phyloP scores from a whole-genome alignment of 2,329 filamentous ascomycete genomes.

The Hypoxylon sp. region DNA sequence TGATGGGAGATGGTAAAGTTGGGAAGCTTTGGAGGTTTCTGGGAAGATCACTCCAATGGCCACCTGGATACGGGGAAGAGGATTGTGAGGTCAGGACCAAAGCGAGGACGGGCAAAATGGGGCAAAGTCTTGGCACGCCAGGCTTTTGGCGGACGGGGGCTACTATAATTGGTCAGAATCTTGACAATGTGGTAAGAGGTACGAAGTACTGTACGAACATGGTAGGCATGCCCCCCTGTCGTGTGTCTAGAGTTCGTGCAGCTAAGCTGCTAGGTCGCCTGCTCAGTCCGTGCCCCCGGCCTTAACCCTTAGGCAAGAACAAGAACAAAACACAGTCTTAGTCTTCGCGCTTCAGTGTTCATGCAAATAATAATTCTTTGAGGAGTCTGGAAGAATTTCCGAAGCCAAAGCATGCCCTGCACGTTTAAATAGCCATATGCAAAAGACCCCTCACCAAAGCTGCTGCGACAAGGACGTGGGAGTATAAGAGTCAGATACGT shows the following conservation, averaged over 20 bases:
- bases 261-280: slow-evolving; percentile 1
- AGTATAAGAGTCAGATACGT: not conserved
- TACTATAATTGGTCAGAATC: slow-evolving; percentile 33
- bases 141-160: slow-evolving; percentile 30
- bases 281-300: not conserved
- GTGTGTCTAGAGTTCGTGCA: slow-evolving; percentile 27
- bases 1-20: slow-evolving; percentile 47
- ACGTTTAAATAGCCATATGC: not conserved
- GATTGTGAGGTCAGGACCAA: slow-evolving; percentile 43
- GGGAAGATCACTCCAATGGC: slow-evolving; percentile 44
- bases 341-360: slow-evolving; percentile 9
- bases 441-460: not conserved
- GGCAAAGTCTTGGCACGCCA: slow-evolving; percentile 41
- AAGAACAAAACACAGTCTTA: slow-evolving; percentile 6
- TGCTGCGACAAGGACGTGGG: not conserved
- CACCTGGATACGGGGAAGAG: slow-evolving; percentile 42
- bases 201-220: slow-evolving; percentile 26
- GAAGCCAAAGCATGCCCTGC: not conserved
- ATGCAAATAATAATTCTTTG: not conserved
- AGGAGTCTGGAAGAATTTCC: not conserved
- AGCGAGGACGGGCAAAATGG: slow-evolving; percentile 42
- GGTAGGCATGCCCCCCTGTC: slow-evolving; percentile 34
- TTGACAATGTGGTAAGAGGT: slow-evolving; percentile 42
- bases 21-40: slow-evolving; percentile 45
- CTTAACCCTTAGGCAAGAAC: too few relatives aligned